Evolutionary conservation across 2,329 filamentous ascomycete genomes (phyloP).

Genomic region (Aplosporella prunicola): DNA sequence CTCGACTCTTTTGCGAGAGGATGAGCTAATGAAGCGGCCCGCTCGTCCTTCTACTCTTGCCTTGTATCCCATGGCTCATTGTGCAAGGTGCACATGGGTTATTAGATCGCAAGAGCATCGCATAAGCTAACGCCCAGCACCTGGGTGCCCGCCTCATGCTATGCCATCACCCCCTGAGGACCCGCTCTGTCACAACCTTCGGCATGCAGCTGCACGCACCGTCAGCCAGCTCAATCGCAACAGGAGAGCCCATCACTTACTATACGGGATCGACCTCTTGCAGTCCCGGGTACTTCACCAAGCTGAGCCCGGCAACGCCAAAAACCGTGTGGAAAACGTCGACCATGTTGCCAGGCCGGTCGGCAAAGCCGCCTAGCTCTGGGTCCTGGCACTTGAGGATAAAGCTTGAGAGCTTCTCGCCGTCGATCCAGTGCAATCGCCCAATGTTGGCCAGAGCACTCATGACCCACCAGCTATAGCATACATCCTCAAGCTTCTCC

Average conservation of each 20-base stretch:
- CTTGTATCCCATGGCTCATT: conserved; percentile 60
- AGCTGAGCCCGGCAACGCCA: conserved; percentile 75
- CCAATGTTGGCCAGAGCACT: conserved; percentile 85
- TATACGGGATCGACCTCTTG: conserved; percentile 81
- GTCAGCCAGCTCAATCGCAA: conserved; percentile 6
- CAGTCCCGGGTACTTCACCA: conserved; percentile 68
- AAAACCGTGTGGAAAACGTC: conserved; percentile 96
- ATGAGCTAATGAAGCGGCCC: too few relatives aligned
- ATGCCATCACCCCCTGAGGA: conserved; percentile 17
- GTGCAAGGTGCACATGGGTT: conserved; percentile 43
- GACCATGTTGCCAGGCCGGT: conserved; percentile 87
- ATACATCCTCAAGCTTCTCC: conserved; percentile 93
- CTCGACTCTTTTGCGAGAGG: too few relatives aligned
- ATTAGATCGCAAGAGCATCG: conserved; percentile 60
- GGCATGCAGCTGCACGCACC: conserved; percentile 31
- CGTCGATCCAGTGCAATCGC: conserved; percentile 87
- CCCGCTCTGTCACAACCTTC: conserved; percentile 26
- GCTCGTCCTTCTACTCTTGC: conserved; percentile 50
- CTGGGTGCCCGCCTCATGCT: not conserved
- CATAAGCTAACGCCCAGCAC: not conserved
- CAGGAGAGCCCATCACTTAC: conserved; percentile 36
- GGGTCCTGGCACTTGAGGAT: conserved; percentile 84
- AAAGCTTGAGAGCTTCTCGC: conserved; percentile 65
- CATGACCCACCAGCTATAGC: conserved; percentile 98
- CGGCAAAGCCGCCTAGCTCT: conserved; percentile 75